phyloP scores from a whole-genome alignment of 768 basidiomycete species.

The Hemileccinum impolitum region DNA sequence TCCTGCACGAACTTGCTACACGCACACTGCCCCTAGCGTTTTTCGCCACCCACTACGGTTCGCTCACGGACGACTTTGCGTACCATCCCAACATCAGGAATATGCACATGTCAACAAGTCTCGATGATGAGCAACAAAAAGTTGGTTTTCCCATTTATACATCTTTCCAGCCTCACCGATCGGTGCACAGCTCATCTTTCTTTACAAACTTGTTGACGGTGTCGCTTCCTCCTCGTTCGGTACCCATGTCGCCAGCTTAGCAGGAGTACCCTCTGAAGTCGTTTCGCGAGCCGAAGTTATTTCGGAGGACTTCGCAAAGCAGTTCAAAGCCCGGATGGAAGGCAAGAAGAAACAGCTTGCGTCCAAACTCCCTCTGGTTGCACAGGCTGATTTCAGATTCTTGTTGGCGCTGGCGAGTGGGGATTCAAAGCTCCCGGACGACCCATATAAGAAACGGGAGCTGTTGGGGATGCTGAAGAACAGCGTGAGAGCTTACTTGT shows the following conservation, averaged over 20 bases:
- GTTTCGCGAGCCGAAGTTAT: constrained; percentile 87
- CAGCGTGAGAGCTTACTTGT: constrained; percentile 31
- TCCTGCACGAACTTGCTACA: constrained; percentile 91
- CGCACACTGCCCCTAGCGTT: constrained; percentile 89
- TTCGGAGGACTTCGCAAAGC: constrained; percentile 80
- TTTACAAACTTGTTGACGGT: constrained; percentile 90
- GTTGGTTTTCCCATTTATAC: constrained; percentile 36
- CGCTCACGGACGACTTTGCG: constrained; percentile 89
- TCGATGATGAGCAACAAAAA: constrained; percentile 89
- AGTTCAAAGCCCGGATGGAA: constrained; percentile 81
- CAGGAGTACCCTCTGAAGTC: constrained; percentile 83
- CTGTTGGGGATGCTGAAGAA: constrained; percentile 53
- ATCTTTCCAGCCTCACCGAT: background rate
- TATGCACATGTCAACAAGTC: constrained; percentile 94
- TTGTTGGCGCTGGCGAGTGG: constrained; percentile 62
- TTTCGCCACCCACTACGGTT: constrained; percentile 98
- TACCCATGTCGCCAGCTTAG: constrained; percentile 92
- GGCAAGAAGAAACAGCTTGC: constrained; percentile 49
- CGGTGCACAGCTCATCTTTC: constrained; percentile 70
- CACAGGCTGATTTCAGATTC: constrained; percentile 89
- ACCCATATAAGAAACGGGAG: constrained; percentile 50
- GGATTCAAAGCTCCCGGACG: constrained; percentile 47
- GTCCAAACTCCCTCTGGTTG: constrained; percentile 67
- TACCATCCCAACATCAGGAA: constrained; percentile 91
- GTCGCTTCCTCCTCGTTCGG: constrained; percentile 89